Evolutionary conservation across 106 monocot species (phyloP), one percentile per base, ranked within the genome.

Genomic region (Phalaenopsis aphrodite): DNA sequence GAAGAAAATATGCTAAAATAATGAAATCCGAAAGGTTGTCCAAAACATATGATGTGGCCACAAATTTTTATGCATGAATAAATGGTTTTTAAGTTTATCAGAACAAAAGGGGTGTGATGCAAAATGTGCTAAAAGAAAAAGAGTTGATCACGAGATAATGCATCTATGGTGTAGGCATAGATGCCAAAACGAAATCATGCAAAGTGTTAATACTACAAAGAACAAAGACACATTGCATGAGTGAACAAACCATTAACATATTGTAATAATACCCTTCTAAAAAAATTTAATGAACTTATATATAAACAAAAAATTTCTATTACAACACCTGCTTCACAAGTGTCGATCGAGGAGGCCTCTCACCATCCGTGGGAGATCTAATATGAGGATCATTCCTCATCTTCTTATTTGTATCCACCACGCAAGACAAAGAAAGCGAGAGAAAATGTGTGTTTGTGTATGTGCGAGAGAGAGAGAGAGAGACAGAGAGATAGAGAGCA

Each of bases 1-100:
- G 9, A 68, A 74, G 15, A 18, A 74, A 45, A 3, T 74, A 45
- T 74, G 43, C 74, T 42, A 74, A 74, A 74, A 74, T 21, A n/a
- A 42, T 42, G 10, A 19, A 74, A 42, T 74, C 41, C 43, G 16
- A 16, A 41, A 52, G 11, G 12, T 52, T 1, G 16, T 41, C 30
- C 14, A 38, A 71, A 71, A 71, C 41, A 71, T 41, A 41, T 71
- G 71, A 74, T 18, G 18, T 19, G 43, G 21, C 41, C 16, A 15
- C 17, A 74, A 74, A 8, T 19, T 42, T 8, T 18, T 73, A 68
- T 36, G 23, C 2, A 36, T 36, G 30, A 30, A 30, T 30, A 19
- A 8, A 68, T 68, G 48, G 68, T 36, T 57, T 57, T 68, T 36
- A 67, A 10, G 38, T 68, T 24, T 68, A 68, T 36, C 68, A 68